These are phyloP conservation scores for Penicillium sp. DNA, from an alignment of 2,329 filamentous ascomycete genomes.

Conservation along the genomic window DNA sequence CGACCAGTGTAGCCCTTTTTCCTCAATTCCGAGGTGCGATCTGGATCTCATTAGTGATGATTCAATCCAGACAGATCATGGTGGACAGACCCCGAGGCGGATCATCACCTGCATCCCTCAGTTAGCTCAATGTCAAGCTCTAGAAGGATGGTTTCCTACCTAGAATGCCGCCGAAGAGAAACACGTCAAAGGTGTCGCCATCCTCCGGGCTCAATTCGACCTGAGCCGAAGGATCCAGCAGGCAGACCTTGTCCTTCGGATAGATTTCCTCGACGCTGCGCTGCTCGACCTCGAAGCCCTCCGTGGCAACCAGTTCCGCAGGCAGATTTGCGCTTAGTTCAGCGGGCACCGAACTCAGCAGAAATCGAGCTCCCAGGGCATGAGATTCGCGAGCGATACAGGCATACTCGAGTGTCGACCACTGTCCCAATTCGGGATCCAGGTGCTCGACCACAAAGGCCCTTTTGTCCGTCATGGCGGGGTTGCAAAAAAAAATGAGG, in stretches of 20 bases:
- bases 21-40: slow-evolving; percentile 91
- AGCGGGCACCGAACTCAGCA: slow-evolving; percentile 75
- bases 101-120: slow-evolving; percentile 68
- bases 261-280: slow-evolving; percentile 80
- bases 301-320: slow-evolving; percentile 57
- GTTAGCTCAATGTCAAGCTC: not conserved
- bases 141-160: slow-evolving; percentile 51
- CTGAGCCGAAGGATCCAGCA: slow-evolving; percentile 81
- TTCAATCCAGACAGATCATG: not conserved
- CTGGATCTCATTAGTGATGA: slow-evolving; percentile 46
- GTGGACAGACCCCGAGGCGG: slow-evolving; percentile 73
- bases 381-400: slow-evolving; percentile 81
- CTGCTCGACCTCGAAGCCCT: slow-evolving; percentile 68
- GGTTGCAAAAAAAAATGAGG: not conserved
- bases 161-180: slow-evolving; percentile 93
- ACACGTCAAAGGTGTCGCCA: slow-evolving; percentile 78
- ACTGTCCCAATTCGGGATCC: slow-evolving; percentile 87
- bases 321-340: slow-evolving; percentile 56
- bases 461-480: slow-evolving; percentile 26
- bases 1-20: slow-evolving; percentile 90
- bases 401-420: slow-evolving; percentile 91
- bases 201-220: slow-evolving; percentile 82
- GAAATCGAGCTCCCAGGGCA: slow-evolving; percentile 65
- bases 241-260: slow-evolving; percentile 74
- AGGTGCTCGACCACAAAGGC: slow-evolving; percentile 96